Conservation (phyloP, 148 eudicot genomes). For the Camellia lanceoleosa region DNA sequence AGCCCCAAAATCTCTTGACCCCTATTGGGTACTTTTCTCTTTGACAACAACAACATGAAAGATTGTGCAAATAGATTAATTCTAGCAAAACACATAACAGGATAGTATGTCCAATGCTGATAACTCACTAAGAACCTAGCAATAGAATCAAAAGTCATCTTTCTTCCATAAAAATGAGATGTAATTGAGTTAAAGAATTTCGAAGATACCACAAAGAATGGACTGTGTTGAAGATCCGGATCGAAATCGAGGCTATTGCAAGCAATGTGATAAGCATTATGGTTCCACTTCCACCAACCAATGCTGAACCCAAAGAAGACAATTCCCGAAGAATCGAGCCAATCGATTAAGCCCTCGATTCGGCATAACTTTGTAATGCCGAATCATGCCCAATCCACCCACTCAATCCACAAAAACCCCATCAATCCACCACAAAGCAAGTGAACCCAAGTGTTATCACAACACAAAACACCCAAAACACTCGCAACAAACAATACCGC, state of each 20-base stretch:
- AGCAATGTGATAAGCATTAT: slow-evolving; percentile 57
- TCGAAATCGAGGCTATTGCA: slow-evolving; percentile 53
- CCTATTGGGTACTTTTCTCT: slow-evolving; percentile 36
- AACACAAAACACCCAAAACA: slow-evolving; percentile 41
- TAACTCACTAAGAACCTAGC: slow-evolving; percentile 46
- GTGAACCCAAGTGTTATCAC: slow-evolving; percentile 33
- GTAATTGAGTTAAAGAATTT: slow-evolving; percentile 40
- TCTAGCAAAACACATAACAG: slow-evolving; percentile 45
- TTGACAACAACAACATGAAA: slow-evolving; percentile 34
- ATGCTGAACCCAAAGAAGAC: slow-evolving; percentile 52
- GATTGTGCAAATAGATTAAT: slow-evolving; percentile 43
- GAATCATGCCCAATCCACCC: slow-evolving; percentile 69
- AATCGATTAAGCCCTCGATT: slow-evolving; percentile 26
- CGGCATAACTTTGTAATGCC: slow-evolving; percentile 51
- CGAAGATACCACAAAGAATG: slow-evolving; percentile 45
- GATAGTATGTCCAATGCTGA: slow-evolving; percentile 54
- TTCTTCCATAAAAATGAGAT: slow-evolving; percentile 42
- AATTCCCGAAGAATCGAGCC: slow-evolving; percentile 41
- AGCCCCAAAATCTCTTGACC: slow-evolving; percentile 39
- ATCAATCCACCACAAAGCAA: slow-evolving; percentile 39
- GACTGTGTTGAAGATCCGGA: slow-evolving; percentile 54
- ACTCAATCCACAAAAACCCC: slow-evolving; percentile 51
- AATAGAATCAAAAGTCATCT: slow-evolving; percentile 37
- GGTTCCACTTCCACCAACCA: slow-evolving; percentile 59
- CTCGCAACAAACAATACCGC: slow-evolving; percentile 28